These are phyloP conservation scores for Suhomyces yuchorum DNA, from an alignment of 1,139 yeast species.

Conservation along the genomic window DNA sequence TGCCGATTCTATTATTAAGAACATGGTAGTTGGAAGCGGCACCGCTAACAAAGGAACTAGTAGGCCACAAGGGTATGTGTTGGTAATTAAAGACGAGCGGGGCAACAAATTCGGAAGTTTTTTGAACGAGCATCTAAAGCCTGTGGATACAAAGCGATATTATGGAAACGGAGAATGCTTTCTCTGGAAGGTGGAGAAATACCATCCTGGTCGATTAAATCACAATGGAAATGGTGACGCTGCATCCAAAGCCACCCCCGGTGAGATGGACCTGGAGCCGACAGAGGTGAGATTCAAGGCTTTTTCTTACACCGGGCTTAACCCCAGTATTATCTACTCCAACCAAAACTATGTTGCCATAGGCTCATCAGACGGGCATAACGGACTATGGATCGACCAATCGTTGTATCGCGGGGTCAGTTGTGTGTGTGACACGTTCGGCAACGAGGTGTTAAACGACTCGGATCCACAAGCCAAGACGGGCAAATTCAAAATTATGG, in stretches of 20 bases:
- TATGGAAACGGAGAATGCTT: slow-evolving; percentile 96
- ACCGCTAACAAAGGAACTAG: slow-evolving; percentile 15
- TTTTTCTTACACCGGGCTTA: slow-evolving; percentile 84
- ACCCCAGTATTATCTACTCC: slow-evolving; percentile 84
- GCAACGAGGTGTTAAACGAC: slow-evolving; percentile 74
- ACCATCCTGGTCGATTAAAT: slow-evolving; percentile 21
- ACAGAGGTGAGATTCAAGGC: slow-evolving; percentile 60
- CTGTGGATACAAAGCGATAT: slow-evolving; percentile 70
- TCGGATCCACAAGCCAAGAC: slow-evolving; percentile 34
- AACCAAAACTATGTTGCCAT: slow-evolving; percentile 76
- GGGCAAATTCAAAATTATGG: slow-evolving; percentile 69
- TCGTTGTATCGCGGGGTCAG: slow-evolving; percentile 76
- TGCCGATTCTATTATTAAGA: slow-evolving; percentile 39
- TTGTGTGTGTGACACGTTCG: slow-evolving; percentile 79
- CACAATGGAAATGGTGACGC: slow-evolving; percentile 14
- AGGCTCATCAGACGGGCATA: slow-evolving; percentile 90
- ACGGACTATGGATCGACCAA: slow-evolving; percentile 87
- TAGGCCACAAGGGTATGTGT: slow-evolving; percentile 64
- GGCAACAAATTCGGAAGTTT: slow-evolving; percentile 81
- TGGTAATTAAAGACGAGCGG: slow-evolving; percentile 64
- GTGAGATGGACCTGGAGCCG: not conserved
- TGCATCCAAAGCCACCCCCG: not conserved
- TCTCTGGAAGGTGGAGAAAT: slow-evolving; percentile 69
- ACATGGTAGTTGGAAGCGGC: slow-evolving; percentile 31
- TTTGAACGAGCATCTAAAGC: slow-evolving; percentile 70